Evolutionary conservation across 495 filamentous ascomycete genomes (phyloP).

Genomic region (Talaromyces ruber): DNA sequence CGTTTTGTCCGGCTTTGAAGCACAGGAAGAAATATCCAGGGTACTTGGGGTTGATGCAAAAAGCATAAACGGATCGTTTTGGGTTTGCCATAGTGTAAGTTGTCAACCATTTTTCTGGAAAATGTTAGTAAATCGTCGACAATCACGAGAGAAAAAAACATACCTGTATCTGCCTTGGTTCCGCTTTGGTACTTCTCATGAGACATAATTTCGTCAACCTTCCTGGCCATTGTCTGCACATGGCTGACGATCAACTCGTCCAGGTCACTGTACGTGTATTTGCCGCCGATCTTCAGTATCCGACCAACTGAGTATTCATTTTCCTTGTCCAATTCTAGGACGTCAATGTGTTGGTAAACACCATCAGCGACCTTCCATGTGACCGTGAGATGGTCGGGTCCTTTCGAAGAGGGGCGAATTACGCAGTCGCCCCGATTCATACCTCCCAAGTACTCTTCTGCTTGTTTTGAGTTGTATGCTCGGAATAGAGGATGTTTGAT

Average conservation of each 20-base stretch:
- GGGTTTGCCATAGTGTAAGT: slow-evolving; percentile 96
- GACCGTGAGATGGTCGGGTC: slow-evolving; percentile 86
- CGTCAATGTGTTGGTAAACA: slow-evolving; percentile 94
- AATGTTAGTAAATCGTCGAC: slow-evolving; percentile 19
- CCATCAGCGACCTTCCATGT: slow-evolving; percentile 98
- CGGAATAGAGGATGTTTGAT: slow-evolving; percentile 96
- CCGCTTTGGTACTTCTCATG: slow-evolving; percentile 84
- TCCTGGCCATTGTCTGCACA: slow-evolving; percentile 93
- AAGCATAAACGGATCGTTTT: slow-evolving; percentile 83
- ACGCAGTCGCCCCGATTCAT: slow-evolving; percentile 82
- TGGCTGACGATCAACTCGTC: slow-evolving; percentile 97
- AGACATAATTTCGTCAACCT: slow-evolving; percentile 91
- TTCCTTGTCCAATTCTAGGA: slow-evolving; percentile 91
- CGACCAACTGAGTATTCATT: slow-evolving; percentile 90
- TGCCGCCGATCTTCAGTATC: slow-evolving; percentile 71
- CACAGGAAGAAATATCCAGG: slow-evolving; percentile 92
- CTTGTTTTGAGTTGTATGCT: slow-evolving; percentile 86
- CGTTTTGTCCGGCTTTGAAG: slow-evolving; percentile 80
- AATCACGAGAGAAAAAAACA: slow-evolving; percentile 19
- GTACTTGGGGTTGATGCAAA: slow-evolving; percentile 86
- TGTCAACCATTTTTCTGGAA: slow-evolving; percentile 81
- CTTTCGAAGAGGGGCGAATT: slow-evolving; percentile 89
- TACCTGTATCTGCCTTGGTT: slow-evolving; percentile 78
- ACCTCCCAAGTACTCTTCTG: slow-evolving; percentile 84
- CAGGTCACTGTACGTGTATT: slow-evolving; percentile 87